Conservation (phyloP, 2,329 filamentous ascomycete genomes). For the Colletotrichum somersetense region DNA sequence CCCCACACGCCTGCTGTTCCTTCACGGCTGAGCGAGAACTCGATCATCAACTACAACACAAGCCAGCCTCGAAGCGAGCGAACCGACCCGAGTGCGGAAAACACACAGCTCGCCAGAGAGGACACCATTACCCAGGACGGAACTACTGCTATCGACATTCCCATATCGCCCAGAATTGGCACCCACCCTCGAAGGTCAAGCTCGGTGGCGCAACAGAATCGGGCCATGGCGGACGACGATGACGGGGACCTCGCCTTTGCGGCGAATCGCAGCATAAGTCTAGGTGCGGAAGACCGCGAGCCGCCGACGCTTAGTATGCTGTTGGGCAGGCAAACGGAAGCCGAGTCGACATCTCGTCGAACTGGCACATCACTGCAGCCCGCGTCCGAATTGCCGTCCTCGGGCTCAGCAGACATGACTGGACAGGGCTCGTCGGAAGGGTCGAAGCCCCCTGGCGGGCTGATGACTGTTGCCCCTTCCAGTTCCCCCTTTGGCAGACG, state of each 20-base stretch:
- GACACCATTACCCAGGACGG: constrained; percentile 62
- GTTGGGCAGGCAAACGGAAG: constrained; percentile 61
- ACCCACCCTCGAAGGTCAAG: constrained; percentile 73
- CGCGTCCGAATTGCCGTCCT: constrained; percentile 56
- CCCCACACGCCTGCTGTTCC: constrained; percentile 95
- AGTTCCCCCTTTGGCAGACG: constrained; percentile 61
- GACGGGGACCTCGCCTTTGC: constrained; percentile 72
- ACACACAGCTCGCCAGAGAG: constrained; percentile 51
- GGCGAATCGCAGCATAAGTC: constrained; percentile 74
- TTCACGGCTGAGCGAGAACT: constrained; percentile 92
- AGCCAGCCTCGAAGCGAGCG: constrained; percentile 47
- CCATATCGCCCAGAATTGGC: constrained; percentile 74
- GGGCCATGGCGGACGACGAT: constrained; percentile 67
- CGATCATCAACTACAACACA: constrained; percentile 76
- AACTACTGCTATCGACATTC: constrained; percentile 79
- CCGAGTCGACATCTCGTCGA: constrained; percentile 46
- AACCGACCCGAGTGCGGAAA: constrained; percentile 45
- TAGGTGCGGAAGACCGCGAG: constrained; percentile 74
- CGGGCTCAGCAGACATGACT: constrained; percentile 55
- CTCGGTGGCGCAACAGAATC: constrained; percentile 75
- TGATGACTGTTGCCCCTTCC: constrained; percentile 55
- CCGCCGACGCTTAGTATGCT: constrained; percentile 75
- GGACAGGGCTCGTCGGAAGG: constrained; percentile 60
- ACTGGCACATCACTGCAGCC: constrained; percentile 52
- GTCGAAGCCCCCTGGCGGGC: constrained; percentile 57